Evolutionary conservation across 1,139 yeast genomes (phyloP).

Genomic region (Dujonia santamariae): DNA sequence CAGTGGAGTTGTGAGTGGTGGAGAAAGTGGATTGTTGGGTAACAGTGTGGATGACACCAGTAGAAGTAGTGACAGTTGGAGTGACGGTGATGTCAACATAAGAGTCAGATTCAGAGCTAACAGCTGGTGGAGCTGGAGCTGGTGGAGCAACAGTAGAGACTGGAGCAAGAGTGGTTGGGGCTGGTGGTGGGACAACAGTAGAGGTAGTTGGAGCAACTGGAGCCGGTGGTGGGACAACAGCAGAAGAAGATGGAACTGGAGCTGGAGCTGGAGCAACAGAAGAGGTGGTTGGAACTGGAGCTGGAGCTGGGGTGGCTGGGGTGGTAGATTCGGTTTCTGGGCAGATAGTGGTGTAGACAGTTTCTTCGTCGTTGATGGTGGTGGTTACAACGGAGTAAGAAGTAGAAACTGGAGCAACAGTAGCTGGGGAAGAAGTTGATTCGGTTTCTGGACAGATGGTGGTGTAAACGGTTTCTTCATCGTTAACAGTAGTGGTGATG

Average conservation of each 20-base stretch:
- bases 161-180: constrained; percentile 11
- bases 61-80: constrained; percentile 35
- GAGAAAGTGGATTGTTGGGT: constrained; percentile 31
- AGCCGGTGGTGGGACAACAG: constrained; percentile 10
- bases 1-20: constrained; percentile 15
- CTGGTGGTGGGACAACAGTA: constrained; percentile 9
- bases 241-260: constrained; percentile 13
- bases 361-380: constrained; percentile 34
- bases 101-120: constrained; percentile 19
- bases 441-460: constrained; percentile 40
- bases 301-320: constrained; percentile 9
- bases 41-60: constrained; percentile 34
- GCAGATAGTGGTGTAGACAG: constrained; percentile 49
- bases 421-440: constrained; percentile 15
- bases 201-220: constrained; percentile 13
- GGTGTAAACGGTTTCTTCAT: constrained; percentile 38
- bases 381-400: constrained; percentile 21
- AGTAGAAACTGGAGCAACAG: constrained; percentile 22
- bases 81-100: constrained; percentile 28
- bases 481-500: constrained; percentile 24
- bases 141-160: constrained; percentile 10
- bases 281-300: constrained; percentile 13
- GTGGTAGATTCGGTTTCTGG: constrained; percentile 28
- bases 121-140: constrained; percentile 10
- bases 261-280: constrained; percentile 10